Evolutionary conservation across 2,329 filamentous ascomycete genomes (phyloP).

Genomic region (Penicillium aurantiogriseum): DNA sequence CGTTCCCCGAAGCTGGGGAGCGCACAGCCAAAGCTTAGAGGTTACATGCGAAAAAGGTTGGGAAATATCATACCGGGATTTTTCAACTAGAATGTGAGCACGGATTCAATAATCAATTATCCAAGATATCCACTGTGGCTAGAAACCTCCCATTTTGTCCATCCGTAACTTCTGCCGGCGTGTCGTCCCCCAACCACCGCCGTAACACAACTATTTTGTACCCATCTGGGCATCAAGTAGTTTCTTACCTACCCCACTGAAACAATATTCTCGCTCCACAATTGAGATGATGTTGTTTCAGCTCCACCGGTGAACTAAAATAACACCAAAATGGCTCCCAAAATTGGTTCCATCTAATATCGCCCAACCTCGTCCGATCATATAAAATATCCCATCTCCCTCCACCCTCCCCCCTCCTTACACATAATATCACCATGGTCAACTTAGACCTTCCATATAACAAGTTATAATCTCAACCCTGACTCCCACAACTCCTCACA

Average conservation of each 20-base stretch:
- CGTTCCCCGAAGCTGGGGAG: slow-evolving; percentile 9
- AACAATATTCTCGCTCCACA: neutral
- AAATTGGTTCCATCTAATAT: neutral
- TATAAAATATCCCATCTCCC: neutral
- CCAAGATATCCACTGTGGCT: neutral
- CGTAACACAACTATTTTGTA: neutral
- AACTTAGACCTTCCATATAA: neutral
- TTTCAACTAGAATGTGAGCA: neutral
- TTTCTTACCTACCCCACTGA: neutral
- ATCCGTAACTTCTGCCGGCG: neutral
- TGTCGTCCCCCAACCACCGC: neutral
- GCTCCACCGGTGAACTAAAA: neutral
- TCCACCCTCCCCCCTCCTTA: neutral
- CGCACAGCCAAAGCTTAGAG: slow-evolving; percentile 1
- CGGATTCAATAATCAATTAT: neutral
- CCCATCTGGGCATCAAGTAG: neutral
- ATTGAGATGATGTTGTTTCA: neutral
- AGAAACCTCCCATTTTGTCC: neutral
- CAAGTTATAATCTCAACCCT: neutral
- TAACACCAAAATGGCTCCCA: neutral
- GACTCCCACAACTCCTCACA: neutral
- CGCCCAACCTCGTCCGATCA: neutral
- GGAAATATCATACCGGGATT: slow-evolving; percentile 1
- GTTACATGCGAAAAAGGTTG: slow-evolving; percentile 2
- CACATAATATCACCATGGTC: neutral